Percentiles rank a stretch among this genome's conserved stretches.
These are phyloP conservation scores for Pseudohyphozyma bogoriensis DNA, from an alignment of 768 basidiomycete species.

Conservation along the genomic window DNA sequence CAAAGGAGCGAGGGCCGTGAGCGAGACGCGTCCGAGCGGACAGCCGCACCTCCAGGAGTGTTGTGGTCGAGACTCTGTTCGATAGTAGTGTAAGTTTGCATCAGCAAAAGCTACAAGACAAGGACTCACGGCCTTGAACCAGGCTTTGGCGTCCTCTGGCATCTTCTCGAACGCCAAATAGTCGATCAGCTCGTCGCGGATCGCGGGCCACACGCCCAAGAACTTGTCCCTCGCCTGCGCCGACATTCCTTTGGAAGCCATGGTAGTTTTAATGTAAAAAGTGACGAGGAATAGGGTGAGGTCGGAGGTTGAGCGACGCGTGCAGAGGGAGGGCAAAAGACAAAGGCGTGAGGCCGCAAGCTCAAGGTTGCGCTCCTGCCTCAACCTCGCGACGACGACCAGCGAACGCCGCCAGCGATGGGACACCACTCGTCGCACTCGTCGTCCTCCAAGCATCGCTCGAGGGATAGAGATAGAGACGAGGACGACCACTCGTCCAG, in stretches of 20 bases:
- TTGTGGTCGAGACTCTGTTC: constrained; percentile 77
- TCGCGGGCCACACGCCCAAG: constrained; percentile 56
- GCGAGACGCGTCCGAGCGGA: not conserved
- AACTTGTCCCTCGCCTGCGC: constrained; percentile 50
- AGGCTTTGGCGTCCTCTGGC: constrained; percentile 71
- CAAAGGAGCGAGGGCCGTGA: constrained; percentile 41
- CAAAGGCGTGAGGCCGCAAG: no score
- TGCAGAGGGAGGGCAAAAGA: no score
- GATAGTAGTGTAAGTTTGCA: constrained; percentile 9
- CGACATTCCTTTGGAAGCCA: no score
- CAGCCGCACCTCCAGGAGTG: constrained; percentile 56
- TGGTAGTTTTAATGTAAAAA: no score
- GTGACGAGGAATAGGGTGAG: no score
- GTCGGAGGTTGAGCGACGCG: no score
- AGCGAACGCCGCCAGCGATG: not conserved
- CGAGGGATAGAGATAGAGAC: no score
- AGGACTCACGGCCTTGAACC: constrained; percentile 62
- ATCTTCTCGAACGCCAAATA: constrained; percentile 61
- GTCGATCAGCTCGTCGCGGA: constrained; percentile 67
- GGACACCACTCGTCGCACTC: not conserved
- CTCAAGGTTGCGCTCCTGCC: not conserved
- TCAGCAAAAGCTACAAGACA: not conserved
- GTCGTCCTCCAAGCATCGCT: no score
- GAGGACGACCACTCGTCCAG: no score
- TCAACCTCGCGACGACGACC: not conserved